Evolutionary conservation across 2,329 filamentous ascomycete species (phyloP), one percentile per base, ranked within the genome.

Genomic region (Diaporthe sp.): DNA sequence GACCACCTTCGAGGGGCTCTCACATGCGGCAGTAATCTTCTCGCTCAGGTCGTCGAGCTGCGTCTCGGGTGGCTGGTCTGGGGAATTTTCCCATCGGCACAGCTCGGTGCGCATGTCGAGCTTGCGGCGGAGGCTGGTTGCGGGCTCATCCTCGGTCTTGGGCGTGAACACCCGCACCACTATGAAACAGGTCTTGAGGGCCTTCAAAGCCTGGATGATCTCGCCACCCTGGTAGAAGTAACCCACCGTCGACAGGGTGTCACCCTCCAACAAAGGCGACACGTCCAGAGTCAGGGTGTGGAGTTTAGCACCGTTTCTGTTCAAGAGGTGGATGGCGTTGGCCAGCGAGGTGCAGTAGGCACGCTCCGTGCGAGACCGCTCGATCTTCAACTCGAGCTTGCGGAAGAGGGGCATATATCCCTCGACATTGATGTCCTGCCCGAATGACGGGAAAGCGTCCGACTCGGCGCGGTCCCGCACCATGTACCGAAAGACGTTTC

Each of bases 401-500:
- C 87, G 85, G 49, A 89, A 82, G 28, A 86, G 78, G 25, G 81
- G 79, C 10, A 83, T 82, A 74, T 86, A 85, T 55, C 83, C 83
- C 15, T 77, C 73, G 9, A 86, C 79, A n/a, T 83, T 80, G 58
- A 86, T 80, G n/a, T 58, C 62, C 46, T 81, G 78, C 8, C 1
- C 31, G 65, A 39, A 55, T 22, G 51, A 8, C 9, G 8, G 53
- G 46, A 72, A n/a, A 2, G 78, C 79, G 12, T 72, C 72, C 4
- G 25, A 10, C 67, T 77, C 19, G 74, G 74, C 49, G 1, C 79
- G 51, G 75, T 89, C 87, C 1, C 88, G 84, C 17, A 89, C 79
- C 10, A 83, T 80, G 76, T 90, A 89, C 2, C 82, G 77, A 75
- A 90, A 90, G 0, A 70, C 82, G 68, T 90, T 90, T 39, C 85